Base-by-base conservation (phyloP, 345 rosid species). In the Euclidium syriacum region DNA sequence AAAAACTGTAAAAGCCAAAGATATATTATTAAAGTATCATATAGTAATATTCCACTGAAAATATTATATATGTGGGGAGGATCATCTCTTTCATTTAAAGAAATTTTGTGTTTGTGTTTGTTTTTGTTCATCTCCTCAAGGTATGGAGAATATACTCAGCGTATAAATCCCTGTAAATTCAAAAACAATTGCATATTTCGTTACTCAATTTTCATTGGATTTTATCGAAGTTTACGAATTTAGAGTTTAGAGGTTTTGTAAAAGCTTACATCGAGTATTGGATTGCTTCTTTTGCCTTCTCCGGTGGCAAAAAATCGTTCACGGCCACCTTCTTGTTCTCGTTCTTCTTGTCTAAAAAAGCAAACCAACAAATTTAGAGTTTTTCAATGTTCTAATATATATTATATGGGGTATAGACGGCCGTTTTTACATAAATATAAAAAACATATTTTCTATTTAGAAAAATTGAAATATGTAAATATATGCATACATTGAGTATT, bases 251-350 rank as follows among this genome's bases (percentile, higher is more conserved):
- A 23, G 24, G 27, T 22, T 19, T 19, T 10, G 30, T 4, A 29
- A 36, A 7, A 10, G 66, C 86, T 75, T 81, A 92, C 98, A 90
- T 92, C 3, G 98, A 92, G 77, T 89, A 75, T 70, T 85, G 95
- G 65, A 92, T 84, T 62, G 97, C 98, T 68, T 73, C 91, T 32
- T 65, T 54, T 30, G 97, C 97, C 14, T 74, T 42, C 30, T 58
- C 65, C 6, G 97, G 52, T 49, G 98, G 97, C 52, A 92, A 65
- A 50, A 92, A 89, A 1, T 92, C 96, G 20, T 92, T 81, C 19
- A 92, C 98, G 23, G 98, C 98, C 36, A 92, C 98, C 76, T 80
- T 88, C 80, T 92, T 89, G 85, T 92, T 84, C 81, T 92, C 98
- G 34, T 92, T 92, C 76, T 92, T 92, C 85, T 92, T 92, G 72